A percentile compares a stretch with the other conserved stretches of the same genome.
phyloP scores from a whole-genome alignment of 192 early-diverging fungal genomes.

The Funneliformis geosporum region DNA sequence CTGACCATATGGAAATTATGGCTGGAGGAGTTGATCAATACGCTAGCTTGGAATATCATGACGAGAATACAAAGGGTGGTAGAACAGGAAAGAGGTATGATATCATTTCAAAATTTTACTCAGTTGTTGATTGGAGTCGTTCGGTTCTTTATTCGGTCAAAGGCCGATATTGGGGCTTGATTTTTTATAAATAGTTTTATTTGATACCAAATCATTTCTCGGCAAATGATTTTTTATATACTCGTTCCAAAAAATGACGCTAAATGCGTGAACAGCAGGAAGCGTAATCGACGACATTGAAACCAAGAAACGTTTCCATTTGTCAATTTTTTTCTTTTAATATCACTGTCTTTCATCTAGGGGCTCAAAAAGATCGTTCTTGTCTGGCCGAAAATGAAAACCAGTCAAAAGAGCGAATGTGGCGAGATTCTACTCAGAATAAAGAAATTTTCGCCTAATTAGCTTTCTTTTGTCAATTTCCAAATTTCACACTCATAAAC shows the following conservation, averaged over 20 bases:
- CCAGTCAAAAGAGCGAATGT: not conserved
- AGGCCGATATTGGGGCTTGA: not conserved
- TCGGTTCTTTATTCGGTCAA: not conserved
- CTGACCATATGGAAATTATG: constrained; percentile 30
- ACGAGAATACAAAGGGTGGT: constrained; percentile 23
- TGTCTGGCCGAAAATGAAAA: constrained; percentile 1
- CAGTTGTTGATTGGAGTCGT: not conserved
- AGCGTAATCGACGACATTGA: constrained; percentile 35
- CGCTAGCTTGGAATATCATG: constrained; percentile 11
- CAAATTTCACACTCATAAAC: not conserved
- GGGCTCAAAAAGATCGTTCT: constrained; percentile 28
- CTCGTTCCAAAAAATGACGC: constrained; percentile 8
- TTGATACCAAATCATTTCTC: not conserved
- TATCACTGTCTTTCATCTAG: constrained; percentile 23
- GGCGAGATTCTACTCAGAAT: not conserved
- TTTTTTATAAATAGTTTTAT: constrained; percentile 11
- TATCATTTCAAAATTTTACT: constrained; percentile 4
- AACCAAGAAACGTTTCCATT: constrained; percentile 30
- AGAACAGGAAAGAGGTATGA: constrained; percentile 26
- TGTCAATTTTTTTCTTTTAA: constrained; percentile 21
- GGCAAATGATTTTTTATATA: constrained; percentile 23
- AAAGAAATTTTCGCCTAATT: not conserved
- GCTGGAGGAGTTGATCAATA: constrained; percentile 13
- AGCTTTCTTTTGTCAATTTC: not conserved
- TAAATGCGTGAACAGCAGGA: constrained; percentile 22